Evolutionary conservation across 129 eudicot species (phyloP).

Genomic region (Chrysanthemum makinoi): DNA sequence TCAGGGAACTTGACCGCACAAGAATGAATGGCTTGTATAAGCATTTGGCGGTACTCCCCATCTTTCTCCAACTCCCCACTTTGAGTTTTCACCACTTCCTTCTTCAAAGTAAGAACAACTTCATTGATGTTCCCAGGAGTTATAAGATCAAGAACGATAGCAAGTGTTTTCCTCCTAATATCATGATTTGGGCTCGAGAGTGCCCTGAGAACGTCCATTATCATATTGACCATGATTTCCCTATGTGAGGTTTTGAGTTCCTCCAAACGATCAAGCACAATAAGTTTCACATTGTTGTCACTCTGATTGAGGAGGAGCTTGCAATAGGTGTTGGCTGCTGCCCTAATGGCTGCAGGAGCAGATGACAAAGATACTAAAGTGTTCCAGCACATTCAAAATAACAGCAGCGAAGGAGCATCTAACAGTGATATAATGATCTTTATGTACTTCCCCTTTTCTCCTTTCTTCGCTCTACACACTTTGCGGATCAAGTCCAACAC

Average conservation of each 20-base stretch:
- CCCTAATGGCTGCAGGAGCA: slow-evolving; percentile 92
- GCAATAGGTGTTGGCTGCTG: slow-evolving; percentile 94
- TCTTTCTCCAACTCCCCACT: slow-evolving; percentile 94
- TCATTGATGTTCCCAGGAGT: slow-evolving; percentile 89
- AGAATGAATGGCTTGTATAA: slow-evolving; percentile 93
- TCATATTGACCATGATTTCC: slow-evolving; percentile 91
- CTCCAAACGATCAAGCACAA: slow-evolving; percentile 85
- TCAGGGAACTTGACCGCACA: slow-evolving; percentile 96
- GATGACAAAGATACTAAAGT: slow-evolving; percentile 88
- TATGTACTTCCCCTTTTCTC: slow-evolving; percentile 86
- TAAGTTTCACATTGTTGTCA: slow-evolving; percentile 95
- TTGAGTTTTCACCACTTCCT: slow-evolving; percentile 94
- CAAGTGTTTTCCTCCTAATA: slow-evolving; percentile 84
- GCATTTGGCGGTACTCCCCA: slow-evolving; percentile 91
- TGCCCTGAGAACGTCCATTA: slow-evolving; percentile 96
- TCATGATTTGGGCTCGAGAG: slow-evolving; percentile 95
- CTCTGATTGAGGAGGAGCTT: slow-evolving; percentile 89
- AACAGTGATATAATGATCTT: slow-evolving; percentile 81
- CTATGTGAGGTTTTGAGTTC: slow-evolving; percentile 79
- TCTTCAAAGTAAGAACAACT: slow-evolving; percentile 84
- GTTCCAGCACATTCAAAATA: slow-evolving; percentile 95
- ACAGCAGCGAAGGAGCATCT: slow-evolving; percentile 87
- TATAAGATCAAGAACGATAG: slow-evolving; percentile 87
- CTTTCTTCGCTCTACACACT: slow-evolving; percentile 88
- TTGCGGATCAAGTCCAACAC: slow-evolving; percentile 85